Evolutionary conservation across 2,329 filamentous ascomycete species (phyloP).

Genomic region (Fusarium stilboides): DNA sequence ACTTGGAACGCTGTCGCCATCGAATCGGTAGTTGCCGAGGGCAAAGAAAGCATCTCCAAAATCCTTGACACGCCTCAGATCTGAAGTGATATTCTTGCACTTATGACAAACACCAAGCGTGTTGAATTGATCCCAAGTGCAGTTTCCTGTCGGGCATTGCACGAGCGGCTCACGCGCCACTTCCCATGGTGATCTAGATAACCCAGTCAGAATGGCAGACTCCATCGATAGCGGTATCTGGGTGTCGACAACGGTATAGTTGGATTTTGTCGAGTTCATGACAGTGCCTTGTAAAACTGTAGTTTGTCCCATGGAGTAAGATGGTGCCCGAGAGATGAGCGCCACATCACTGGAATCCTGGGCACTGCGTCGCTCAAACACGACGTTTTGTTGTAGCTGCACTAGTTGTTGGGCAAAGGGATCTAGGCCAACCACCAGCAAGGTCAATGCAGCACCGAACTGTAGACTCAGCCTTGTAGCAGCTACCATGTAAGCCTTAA

Average conservation of each 20-base stretch:
- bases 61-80: slow-evolving; percentile 11
- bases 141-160: slow-evolving; percentile 40
- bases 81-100: slow-evolving; percentile 38
- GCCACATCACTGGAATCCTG: not conserved
- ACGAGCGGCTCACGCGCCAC: slow-evolving; percentile 10
- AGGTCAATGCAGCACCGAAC: slow-evolving; percentile 29
- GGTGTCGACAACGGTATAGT: not conserved
- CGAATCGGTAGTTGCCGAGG: not conserved
- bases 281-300: not conserved
- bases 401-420: slow-evolving; percentile 28
- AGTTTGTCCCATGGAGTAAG: slow-evolving; percentile 6
- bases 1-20: not conserved
- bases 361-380: not conserved
- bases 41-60: slow-evolving; percentile 6
- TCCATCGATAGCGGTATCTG: slow-evolving; percentile 18
- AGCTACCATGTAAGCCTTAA: not conserved
- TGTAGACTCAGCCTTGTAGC: slow-evolving; percentile 1
- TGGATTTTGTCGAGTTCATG: not conserved
- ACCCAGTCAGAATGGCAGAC: slow-evolving; percentile 26
- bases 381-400: slow-evolving; percentile 11
- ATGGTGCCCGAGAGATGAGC: slow-evolving; percentile 12
- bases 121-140: slow-evolving; percentile 42
- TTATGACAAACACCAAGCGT: slow-evolving; percentile 42
- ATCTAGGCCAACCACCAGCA: slow-evolving; percentile 22
- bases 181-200: slow-evolving; percentile 20